Evolutionary conservation across 805 yeast genomes (phyloP), one percentile per base, ranked within the genome.

Genomic region (Naumovozyma castellii): DNA sequence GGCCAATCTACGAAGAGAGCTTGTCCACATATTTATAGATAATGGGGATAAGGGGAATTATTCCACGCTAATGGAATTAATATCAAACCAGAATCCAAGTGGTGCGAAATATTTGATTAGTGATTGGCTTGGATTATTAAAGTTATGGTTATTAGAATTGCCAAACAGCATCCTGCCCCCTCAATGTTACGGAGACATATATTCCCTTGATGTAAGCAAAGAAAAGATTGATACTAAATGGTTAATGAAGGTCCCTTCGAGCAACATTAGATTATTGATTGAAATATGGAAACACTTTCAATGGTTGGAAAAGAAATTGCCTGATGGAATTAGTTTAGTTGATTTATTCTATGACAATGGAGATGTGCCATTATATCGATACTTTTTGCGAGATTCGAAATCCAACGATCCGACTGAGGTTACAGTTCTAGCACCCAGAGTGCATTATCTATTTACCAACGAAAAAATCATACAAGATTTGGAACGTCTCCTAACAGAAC

Each of bases 71-170:
- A 15, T 10, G 20, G 33, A 5, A 37, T 38, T 9, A 36, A 38
- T 35, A 34, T n/a, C n/a, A n/a, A n/a, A n/a, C n/a, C n/a, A n/a
- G n/a, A n/a, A n/a, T n/a, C n/a, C n/a, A n/a, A 39, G 5, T 17
- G 3, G 13, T 18, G n/a, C 35, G 3, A 43, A 34, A 16, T 19
- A 36, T 20, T 18, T 43, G 3, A 17, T 44, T 0, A 36, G 32
- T 5, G 56, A 51, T 29, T 48, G 64, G 41, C 39, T 62, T 3
- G 67, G 69, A 39, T 61, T 74, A 15, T 58, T 76, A 42, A 76
- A 76, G 49, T 52, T 73, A 25, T 76, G 75, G 65, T 62, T 78
- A 25, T 57, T 77, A 57, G 84, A 78, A 48, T 55, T 77, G 30
- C 82, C 82, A 0, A 80, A 76, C 46, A 70, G 81, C 19, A 54